Evolutionary conservation across 345 rosid genomes (phyloP).

Genomic region (Melaleuca quinquenervia): DNA sequence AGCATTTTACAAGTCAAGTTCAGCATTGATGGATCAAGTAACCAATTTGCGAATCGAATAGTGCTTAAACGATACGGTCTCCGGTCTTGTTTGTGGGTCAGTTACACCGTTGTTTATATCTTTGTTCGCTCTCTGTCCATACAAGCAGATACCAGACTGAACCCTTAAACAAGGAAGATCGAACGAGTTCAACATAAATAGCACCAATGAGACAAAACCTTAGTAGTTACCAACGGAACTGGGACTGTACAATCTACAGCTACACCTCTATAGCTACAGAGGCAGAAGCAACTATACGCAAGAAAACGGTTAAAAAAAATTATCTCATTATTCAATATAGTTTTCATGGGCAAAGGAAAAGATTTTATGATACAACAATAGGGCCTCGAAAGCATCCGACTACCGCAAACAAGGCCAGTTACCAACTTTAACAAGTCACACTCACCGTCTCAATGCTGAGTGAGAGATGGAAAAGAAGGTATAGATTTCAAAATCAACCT

Average conservation of each 20-base stretch:
- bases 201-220: background rate
- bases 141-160: background rate
- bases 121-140: background rate
- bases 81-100: background rate
- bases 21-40: background rate
- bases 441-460: constrained; percentile 46
- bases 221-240: background rate
- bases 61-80: background rate
- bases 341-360: background rate
- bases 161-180: background rate
- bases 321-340: background rate
- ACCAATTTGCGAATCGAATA: background rate
- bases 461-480: constrained; percentile 92
- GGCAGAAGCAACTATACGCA: background rate
- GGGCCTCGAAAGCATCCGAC: background rate
- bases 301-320: background rate
- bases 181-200: background rate
- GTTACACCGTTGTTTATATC: background rate
- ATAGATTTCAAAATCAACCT: constrained; percentile 79
- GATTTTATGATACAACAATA: background rate
- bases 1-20: background rate
- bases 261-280: background rate
- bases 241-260: background rate
- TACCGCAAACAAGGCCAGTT: constrained; percentile 1
- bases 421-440: background rate